Evolutionary conservation across 345 rosid genomes (phyloP).

Genomic region (Eucalyptus cladocalyx): DNA sequence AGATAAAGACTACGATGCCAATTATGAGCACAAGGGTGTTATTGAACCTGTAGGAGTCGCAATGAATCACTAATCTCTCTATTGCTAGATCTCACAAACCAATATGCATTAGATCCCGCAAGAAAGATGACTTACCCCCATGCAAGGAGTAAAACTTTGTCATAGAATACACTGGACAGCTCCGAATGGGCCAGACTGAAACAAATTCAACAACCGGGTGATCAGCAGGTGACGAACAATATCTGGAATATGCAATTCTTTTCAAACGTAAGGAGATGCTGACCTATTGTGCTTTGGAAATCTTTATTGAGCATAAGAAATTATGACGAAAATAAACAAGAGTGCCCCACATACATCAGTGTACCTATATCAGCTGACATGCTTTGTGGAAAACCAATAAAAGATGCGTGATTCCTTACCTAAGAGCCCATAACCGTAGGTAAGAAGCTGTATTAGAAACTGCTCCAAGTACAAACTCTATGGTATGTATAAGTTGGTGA

Average conservation of each 20-base stretch:
- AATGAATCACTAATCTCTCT: neutral
- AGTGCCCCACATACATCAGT: neutral
- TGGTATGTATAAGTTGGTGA: constrained; percentile 60
- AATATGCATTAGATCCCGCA: neutral
- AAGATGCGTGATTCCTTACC: constrained; percentile 7
- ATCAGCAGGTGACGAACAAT: neutral
- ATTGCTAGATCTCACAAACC: neutral
- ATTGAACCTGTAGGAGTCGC: constrained; percentile 28
- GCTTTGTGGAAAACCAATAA: neutral
- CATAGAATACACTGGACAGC: constrained; percentile 54
- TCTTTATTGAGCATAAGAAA: neutral
- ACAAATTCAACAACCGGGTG: neutral
- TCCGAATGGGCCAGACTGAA: constrained; percentile 60
- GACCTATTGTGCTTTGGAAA: neutral
- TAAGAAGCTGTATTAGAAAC: constrained; percentile 67
- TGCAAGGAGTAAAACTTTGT: constrained; percentile 50
- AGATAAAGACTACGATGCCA: constrained; percentile 33
- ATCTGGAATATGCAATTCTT: neutral
- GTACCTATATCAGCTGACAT: neutral
- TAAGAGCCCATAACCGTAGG: constrained; percentile 63
- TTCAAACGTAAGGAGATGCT: neutral
- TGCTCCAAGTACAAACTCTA: constrained; percentile 60
- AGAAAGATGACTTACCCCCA: constrained; percentile 34
- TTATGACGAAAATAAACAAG: neutral
- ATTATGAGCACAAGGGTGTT: constrained; percentile 29